Evolutionary conservation across 2,329 filamentous ascomycete species (phyloP).

Genomic region (Juglanconis oblonga): DNA sequence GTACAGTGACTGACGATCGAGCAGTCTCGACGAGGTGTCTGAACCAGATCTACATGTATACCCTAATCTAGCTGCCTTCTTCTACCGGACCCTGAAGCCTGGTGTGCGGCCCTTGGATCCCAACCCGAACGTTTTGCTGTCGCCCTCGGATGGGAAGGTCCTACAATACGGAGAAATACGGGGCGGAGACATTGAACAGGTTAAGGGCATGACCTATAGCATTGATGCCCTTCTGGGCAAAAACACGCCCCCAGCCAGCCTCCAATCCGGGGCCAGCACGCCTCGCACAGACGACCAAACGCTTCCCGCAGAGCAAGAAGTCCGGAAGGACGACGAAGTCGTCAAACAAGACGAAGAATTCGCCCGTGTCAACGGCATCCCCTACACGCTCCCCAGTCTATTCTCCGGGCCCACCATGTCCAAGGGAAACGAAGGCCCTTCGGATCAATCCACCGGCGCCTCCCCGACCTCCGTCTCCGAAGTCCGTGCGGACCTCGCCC

Average conservation of each 20-base stretch:
- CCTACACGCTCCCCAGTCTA: constrained; percentile 85
- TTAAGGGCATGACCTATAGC: constrained; percentile 98
- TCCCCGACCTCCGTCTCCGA: constrained; percentile 73
- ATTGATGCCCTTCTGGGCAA: constrained; percentile 87
- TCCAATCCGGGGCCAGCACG: constrained; percentile 28
- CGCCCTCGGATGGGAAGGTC: constrained; percentile 85
- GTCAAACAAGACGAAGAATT: constrained; percentile 88
- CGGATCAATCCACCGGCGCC: constrained; percentile 71
- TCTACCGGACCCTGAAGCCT: constrained; percentile 92
- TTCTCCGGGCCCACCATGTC: constrained; percentile 66
- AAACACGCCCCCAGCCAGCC: constrained; percentile 52
- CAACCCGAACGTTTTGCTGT: constrained; percentile 74
- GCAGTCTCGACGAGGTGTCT: constrained; percentile 77
- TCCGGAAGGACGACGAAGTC: constrained; percentile 56
- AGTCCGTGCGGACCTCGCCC: constrained; percentile 79
- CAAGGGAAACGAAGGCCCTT: constrained; percentile 47
- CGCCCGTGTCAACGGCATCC: constrained; percentile 89
- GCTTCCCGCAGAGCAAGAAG: constrained; percentile 26
- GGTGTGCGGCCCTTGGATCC: constrained; percentile 82
- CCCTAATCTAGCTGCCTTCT: constrained; percentile 92
- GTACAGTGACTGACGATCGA: constrained; percentile 22
- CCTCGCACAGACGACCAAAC: constrained; percentile 32
- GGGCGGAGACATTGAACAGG: constrained; percentile 93
- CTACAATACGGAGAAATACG: constrained; percentile 91
- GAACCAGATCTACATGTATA: constrained; percentile 87